Evolutionary conservation across 2,329 filamentous ascomycete species (phyloP), one percentile per base, ranked within the genome.

Genomic region (Aspergillus jensenii): DNA sequence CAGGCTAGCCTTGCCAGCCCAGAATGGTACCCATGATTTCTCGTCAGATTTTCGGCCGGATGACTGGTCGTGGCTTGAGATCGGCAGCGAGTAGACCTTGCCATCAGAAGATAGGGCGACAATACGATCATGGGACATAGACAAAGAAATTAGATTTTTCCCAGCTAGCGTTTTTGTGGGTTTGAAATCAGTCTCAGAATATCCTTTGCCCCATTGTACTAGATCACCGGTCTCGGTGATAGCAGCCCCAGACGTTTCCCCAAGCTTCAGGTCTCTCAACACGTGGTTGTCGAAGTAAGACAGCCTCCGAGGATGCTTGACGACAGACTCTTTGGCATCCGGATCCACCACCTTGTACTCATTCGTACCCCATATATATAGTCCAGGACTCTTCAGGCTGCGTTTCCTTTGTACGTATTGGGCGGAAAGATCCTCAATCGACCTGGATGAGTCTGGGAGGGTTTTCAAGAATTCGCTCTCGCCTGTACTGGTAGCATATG

Each of bases 311-410:
- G 95, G 93, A 2, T 84, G 86, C 77, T 96, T 97, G 72, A 98
- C 81, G 61, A 88, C 84, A 31, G 80, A 78, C 55, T 96, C 92
- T 52, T 88, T 83, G 8, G 90, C 93, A 62, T 89, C 87, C 1
- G 93, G 92, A 43, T 93, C 92, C 39, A 90, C 90, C n/a, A 96
- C 93, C 65, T 84, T 84, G 59, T 92, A 91, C 15, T 81, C 79
- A 68, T 99, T 99, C 17, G 89, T 91, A 0, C 95, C 95, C 93
- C 95, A 99, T 5, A 89, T 87, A 75, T 96, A 98, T 0, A 98
- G 89, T 2, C 93, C 95, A 0, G 95, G 93, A 59, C 90, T 87
- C 74, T 87, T 85, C 80, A 86, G 84, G 74, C 90, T 96, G 70
- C 85, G 86, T 77, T 90, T 91, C 58, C 96, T 90, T 77, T 97